Evolutionary conservation across 305 asterid species (phyloP).

Genomic region (Ajuga reptans): DNA sequence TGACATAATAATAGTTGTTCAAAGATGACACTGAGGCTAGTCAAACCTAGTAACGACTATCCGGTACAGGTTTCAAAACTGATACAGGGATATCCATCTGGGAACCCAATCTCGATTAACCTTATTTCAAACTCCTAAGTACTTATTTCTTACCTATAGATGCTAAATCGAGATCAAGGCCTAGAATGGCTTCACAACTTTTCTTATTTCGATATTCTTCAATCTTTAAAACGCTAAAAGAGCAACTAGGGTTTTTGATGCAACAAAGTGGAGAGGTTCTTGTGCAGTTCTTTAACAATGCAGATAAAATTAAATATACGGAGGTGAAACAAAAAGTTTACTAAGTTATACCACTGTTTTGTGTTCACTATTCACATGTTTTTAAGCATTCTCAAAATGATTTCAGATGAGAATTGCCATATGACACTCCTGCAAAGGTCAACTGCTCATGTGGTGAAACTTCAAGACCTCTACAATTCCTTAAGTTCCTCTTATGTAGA

Average conservation of each 20-base stretch:
- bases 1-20: background rate
- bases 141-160: background rate
- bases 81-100: background rate
- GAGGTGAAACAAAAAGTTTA: background rate
- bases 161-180: background rate
- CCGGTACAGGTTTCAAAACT: too few relatives aligned
- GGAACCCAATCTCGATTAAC: background rate
- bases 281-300: background rate
- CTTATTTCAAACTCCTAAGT: background rate
- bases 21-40: background rate
- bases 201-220: background rate
- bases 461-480: constrained; percentile 17
- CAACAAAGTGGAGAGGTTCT: background rate
- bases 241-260: background rate
- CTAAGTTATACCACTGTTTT: background rate
- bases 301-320: background rate
- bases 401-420: background rate
- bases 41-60: too few relatives aligned
- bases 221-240: background rate
- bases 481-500: background rate
- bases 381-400: background rate
- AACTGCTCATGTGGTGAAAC: background rate
- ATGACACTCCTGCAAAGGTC: background rate
- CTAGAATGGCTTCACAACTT: background rate
- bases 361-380: background rate